phyloP scores from a whole-genome alignment of 495 filamentous ascomycete species.

The Aspergillus olivimuriae region DNA sequence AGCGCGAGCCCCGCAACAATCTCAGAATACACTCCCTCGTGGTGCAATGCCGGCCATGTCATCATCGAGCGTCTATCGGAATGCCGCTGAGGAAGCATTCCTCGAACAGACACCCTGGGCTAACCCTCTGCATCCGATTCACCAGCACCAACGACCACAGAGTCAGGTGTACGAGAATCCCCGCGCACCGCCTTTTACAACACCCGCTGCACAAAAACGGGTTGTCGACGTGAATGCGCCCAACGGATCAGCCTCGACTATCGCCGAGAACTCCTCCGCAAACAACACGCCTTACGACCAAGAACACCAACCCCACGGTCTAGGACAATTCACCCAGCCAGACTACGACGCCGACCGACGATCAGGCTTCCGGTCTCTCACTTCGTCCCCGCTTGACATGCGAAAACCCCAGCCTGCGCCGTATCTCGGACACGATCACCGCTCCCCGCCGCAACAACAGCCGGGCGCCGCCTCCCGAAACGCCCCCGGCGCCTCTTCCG shows the following conservation, averaged over 20 bases:
- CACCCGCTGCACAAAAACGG: slow-evolving; percentile 48
- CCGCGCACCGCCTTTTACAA: slow-evolving; percentile 39
- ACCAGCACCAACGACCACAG: slow-evolving; percentile 34
- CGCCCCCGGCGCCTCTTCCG: slow-evolving; percentile 33
- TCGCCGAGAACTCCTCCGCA: slow-evolving; percentile 46
- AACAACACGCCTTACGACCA: slow-evolving; percentile 40
- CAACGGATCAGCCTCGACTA: slow-evolving; percentile 52
- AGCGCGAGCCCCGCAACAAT: slow-evolving; percentile 18
- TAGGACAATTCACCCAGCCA: slow-evolving; percentile 24
- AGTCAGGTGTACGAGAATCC: slow-evolving; percentile 46
- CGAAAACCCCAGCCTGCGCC: slow-evolving; percentile 35
- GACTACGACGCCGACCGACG: slow-evolving; percentile 36
- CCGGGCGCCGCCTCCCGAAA: slow-evolving; percentile 24
- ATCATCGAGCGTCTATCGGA: slow-evolving; percentile 31
- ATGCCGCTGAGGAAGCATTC: slow-evolving; percentile 73
- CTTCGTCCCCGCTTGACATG: slow-evolving; percentile 39
- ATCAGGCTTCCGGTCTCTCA: slow-evolving; percentile 37
- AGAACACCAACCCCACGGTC: slow-evolving; percentile 35
- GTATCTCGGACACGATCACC: slow-evolving; percentile 22
- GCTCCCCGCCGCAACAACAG: slow-evolving; percentile 19
- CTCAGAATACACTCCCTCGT: slow-evolving; percentile 19
- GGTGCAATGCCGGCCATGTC: slow-evolving; percentile 32
- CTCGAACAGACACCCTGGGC: slow-evolving; percentile 82
- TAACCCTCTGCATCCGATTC: slow-evolving; percentile 77
- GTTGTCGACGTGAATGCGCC: slow-evolving; percentile 46